Percentiles rank a stretch among this genome's conserved stretches.
Evolutionary conservation across 139 green algal species (phyloP).

Genomic region (Chlamydomonas sphaeroides): DNA sequence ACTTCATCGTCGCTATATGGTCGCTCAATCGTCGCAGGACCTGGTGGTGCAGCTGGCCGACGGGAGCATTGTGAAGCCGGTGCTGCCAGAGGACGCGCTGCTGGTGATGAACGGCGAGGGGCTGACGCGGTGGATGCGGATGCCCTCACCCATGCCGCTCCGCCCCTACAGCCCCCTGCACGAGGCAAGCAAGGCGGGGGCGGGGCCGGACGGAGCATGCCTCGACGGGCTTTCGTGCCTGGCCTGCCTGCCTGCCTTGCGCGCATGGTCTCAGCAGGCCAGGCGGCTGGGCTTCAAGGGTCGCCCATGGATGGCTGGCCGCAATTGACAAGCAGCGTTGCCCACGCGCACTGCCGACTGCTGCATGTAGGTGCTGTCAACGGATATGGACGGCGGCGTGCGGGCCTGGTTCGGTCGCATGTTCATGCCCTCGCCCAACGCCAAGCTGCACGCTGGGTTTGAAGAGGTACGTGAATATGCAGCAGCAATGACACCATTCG

Average conservation of each 20-base stretch:
- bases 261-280: too few species aligned
- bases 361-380: constrained; percentile 15
- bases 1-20: too few species aligned
- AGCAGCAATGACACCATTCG: too few species aligned
- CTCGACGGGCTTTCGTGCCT: too few species aligned
- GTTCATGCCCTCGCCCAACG: constrained; percentile 27
- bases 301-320: too few species aligned
- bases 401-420: constrained; percentile 52
- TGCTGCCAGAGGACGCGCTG: constrained; percentile 22
- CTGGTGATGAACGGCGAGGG: constrained; percentile 57
- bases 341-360: too few species aligned
- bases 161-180: constrained; percentile 27
- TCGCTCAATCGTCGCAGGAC: not conserved
- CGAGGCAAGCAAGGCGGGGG: constrained; percentile 1
- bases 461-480: too few species aligned
- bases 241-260: too few species aligned
- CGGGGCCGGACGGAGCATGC: too few species aligned
- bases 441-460: not conserved
- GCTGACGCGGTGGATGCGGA: constrained; percentile 20
- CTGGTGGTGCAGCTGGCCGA: constrained; percentile 2
- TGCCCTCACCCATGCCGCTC: not conserved
- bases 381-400: constrained; percentile 1
- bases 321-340: too few species aligned
- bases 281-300: too few species aligned
- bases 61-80: not conserved